A percentile compares a stretch with the other conserved stretches of the same genome.
phyloP scores from a whole-genome alignment of 352 stramenopile genomes.

The Plasmopara halstedii region DNA sequence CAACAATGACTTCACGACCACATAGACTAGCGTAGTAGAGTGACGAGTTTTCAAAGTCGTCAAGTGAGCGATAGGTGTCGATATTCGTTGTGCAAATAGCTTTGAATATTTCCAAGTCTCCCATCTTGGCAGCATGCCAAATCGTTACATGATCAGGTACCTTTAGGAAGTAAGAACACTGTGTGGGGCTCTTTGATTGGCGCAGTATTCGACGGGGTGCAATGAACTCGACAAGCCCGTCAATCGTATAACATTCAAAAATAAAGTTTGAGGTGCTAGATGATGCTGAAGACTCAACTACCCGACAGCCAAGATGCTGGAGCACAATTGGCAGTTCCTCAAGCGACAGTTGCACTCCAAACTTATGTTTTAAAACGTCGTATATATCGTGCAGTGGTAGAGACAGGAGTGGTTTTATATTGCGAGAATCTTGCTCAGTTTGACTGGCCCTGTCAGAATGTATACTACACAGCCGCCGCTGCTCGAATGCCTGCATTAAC shows the following conservation, averaged over 20 bases:
- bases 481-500: constrained; percentile 21
- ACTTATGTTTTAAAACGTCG: constrained; percentile 23
- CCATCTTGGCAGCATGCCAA: constrained; percentile 31
- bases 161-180: constrained; percentile 2
- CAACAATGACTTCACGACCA: constrained; percentile 16
- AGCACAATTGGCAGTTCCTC: constrained; percentile 24
- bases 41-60: constrained; percentile 28
- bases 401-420: constrained; percentile 1
- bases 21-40: constrained; percentile 32
- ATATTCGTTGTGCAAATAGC: constrained; percentile 12
- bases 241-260: constrained; percentile 19
- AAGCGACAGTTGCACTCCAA: constrained; percentile 21
- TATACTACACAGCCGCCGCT: constrained; percentile 10
- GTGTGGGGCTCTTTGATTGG: constrained; percentile 13
- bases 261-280: not conserved
- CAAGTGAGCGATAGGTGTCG: constrained; percentile 18
- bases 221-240: constrained; percentile 19
- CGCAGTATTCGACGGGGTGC: constrained; percentile 18
- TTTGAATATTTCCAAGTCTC: constrained; percentile 11
- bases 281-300: constrained; percentile 5
- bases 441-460: constrained; percentile 3
- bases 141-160: constrained; percentile 19
- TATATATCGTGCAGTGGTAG: constrained; percentile 22
- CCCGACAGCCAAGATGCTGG: constrained; percentile 20
- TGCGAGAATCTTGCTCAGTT: not conserved